Evolutionary conservation across 176 grass and related monocot genomes (phyloP).

Genomic region (Typha latifolia): DNA sequence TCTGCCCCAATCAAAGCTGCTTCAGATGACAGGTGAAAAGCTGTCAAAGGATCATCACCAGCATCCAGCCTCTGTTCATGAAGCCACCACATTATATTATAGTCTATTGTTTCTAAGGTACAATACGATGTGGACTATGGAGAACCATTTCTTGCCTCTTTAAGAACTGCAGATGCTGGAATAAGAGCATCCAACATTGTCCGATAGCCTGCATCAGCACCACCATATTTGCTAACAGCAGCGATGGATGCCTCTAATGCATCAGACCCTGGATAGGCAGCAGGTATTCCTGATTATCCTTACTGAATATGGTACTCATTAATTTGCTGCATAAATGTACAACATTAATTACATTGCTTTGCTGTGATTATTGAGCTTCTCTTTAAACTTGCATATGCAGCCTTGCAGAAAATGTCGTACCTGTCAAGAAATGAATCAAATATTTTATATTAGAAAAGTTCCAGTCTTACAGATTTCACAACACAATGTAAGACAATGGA

Average conservation of each 20-base stretch:
- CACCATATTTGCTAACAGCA: conserved; percentile 97
- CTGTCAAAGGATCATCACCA: conserved; percentile 72
- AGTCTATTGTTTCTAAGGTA: not conserved
- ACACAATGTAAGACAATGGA: not conserved
- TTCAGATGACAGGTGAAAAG: conserved; percentile 74
- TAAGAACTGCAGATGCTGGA: conserved; percentile 67
- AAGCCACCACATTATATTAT: conserved; percentile 18
- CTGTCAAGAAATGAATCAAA: conserved; percentile 25
- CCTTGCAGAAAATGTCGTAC: conserved; percentile 97
- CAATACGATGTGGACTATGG: conserved; percentile 17
- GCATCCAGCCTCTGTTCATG: conserved; percentile 60
- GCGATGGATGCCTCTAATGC: conserved; percentile 70
- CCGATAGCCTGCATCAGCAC: conserved; percentile 72
- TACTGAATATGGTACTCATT: not conserved
- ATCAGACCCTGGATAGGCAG: conserved; percentile 50
- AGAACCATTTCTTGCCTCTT: conserved; percentile 39
- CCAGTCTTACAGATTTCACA: not conserved
- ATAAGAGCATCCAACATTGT: conserved; percentile 99
- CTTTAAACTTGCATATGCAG: conserved; percentile 94
- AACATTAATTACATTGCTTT: conserved; percentile 63
- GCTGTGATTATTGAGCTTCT: conserved; percentile 44
- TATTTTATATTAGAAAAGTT: not conserved
- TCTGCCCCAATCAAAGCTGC: conserved; percentile 82
- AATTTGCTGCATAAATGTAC: not conserved
- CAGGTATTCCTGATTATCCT: not conserved